Conservation (phyloP, 352 stramenopile species). For the Globisporangium carolinianum region DNA sequence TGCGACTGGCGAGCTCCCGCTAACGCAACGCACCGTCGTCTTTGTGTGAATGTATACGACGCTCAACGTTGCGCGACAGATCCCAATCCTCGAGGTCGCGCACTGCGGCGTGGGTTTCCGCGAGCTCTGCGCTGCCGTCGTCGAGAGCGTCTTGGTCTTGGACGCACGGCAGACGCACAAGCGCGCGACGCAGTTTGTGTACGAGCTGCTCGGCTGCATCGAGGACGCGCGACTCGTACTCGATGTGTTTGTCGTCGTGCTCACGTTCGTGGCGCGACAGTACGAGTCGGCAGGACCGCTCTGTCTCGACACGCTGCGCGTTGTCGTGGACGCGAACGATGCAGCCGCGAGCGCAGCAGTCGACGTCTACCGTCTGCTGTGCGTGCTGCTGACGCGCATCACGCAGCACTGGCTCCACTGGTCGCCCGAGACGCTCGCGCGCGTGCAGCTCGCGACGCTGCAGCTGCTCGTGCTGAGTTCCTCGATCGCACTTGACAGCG, state of each 20-base stretch:
- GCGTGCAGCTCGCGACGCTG: conserved; percentile 33
- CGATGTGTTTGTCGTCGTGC: conserved; percentile 38
- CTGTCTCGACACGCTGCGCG: conserved; percentile 15
- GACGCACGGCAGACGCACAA: neutral
- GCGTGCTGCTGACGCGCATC: conserved; percentile 23
- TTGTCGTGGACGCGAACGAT: conserved; percentile 9
- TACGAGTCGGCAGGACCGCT: conserved; percentile 19
- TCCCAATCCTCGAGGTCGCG: conserved; percentile 43
- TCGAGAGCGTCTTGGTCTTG: conserved; percentile 25
- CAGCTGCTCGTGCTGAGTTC: conserved; percentile 37
- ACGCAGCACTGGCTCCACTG: conserved; percentile 58
- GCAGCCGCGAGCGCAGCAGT: conserved; percentile 10
- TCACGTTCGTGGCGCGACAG: conserved; percentile 31
- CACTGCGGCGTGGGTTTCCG: conserved; percentile 38
- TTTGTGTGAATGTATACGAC: neutral
- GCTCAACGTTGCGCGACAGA: conserved; percentile 14
- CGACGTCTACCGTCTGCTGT: conserved; percentile 39
- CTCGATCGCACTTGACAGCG: conserved; percentile 12
- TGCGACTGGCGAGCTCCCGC: too few species aligned
- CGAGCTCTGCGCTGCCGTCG: conserved; percentile 20
- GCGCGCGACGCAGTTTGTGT: conserved; percentile 25
- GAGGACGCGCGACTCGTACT: conserved; percentile 45
- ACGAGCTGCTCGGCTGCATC: conserved; percentile 30
- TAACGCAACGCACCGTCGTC: neutral
- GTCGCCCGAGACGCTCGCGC: conserved; percentile 29